Evolutionary conservation across 768 basidiomycete genomes (phyloP), one percentile per base, ranked within the genome.

Genomic region (Lactarius trivialis): DNA sequence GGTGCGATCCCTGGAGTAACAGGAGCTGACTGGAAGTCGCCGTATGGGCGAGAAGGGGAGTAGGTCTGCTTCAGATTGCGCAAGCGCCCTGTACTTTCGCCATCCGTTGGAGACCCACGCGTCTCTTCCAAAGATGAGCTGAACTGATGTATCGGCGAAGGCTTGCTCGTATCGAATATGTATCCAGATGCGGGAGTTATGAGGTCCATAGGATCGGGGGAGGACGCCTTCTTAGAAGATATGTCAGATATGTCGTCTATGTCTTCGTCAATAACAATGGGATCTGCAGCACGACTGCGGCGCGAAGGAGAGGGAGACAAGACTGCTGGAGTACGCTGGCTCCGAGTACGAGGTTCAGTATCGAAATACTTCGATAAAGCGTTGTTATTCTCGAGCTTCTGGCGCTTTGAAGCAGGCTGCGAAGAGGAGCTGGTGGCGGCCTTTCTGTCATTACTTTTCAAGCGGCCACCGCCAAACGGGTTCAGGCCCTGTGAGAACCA

Each of bases 201-300:
- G 34, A 63, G 6, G 41, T 63, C 61, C 51, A 58, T 54, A 7
- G 61, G 61, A 30, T 63, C 61, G 15, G 61, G 61, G 34, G 61
- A 63, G 11, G 61, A 58, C 1, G 41, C 24, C 21, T 19, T 41
- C 34, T 58, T 34, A 15, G 33, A 52, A 45, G 41, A 24, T 26
- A 43, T 24, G 15, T 26, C 26, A 17, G 41, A 21, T 14, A 26
- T 4, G 33, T 63, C 61, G 36, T 58, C n/a, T n/a, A n/a, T n/a
- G n/a, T n/a, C 56, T 26, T 58, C 56, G 43, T 58, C 61, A 36
- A 63, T 54, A 43, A 54, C 14, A n/a, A 58, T 58, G 15, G 56
- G 15, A 0, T 63, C 56, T 19, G 41, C 15, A 24, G 43, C 12
- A 26, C 19, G 14, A 53, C 2, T 26, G 4, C 14, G 26, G 34